Base-by-base conservation (phyloP, 768 basidiomycete species). In the Trametes punicea region DNA sequence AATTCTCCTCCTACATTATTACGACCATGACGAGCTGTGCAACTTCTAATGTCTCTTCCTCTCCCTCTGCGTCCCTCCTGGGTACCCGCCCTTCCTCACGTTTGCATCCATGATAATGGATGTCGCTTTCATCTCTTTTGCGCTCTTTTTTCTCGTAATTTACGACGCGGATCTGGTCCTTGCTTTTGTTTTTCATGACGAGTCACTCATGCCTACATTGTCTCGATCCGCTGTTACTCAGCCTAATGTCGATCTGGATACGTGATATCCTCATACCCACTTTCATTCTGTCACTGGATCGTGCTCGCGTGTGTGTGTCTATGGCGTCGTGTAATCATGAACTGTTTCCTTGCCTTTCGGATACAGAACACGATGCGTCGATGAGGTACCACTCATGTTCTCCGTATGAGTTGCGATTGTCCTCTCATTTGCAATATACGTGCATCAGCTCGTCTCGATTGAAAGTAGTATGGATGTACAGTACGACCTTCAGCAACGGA, bases 271-370 rank as follows among this genome's bases (percentile, higher is more conserved):
- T 56, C 65, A 67, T 65, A 65, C 66, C 71, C 67, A 75, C 75
- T 70, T 74, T 79, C 75, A 70, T 79, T 78, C 75, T 62, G 60
- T 63, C 72, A 73, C 71, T 71, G 78, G 81, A 80, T 79, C 77
- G 76, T 78, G 77, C 75, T 77, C 67, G 73, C 76, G 45, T 46
- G 50, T 51, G 51, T 79, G 75, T 80, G 72, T 69, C 74, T 81
- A 79, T 74, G 77, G 78, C 76, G 73, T 75, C 72, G 71, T 80
- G 78, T 82, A 82, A 81, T 83, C 71, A 73, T 77, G 75, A 55
- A 46, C 57, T 59, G 52, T 59, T 51, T 47, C 56, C 50, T 47
- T 46, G 50, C 45, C 29, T 21, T 39, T 36, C 20, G 56, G 56
- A 31, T 39, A 57, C 56, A 57, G 56, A 29, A 36, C 44, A 47